Evolutionary conservation across 2,329 filamentous ascomycete genomes (phyloP).

Genomic region (Colletotrichum liriopes): DNA sequence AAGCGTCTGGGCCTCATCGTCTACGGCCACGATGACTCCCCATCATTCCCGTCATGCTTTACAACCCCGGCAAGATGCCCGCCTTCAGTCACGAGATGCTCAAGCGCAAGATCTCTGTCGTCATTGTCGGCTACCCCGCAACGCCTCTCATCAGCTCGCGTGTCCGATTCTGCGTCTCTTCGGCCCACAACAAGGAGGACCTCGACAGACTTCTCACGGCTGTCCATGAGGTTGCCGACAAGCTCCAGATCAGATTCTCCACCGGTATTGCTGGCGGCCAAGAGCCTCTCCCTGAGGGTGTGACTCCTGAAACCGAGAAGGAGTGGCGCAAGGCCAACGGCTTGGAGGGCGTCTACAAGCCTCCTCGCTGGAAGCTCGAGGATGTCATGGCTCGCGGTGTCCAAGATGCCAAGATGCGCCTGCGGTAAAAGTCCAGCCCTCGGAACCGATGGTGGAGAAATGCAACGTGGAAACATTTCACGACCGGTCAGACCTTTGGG

Average conservation of each 20-base stretch:
- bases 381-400: conserved; percentile 84
- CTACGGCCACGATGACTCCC: conserved; percentile 97
- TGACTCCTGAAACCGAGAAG: conserved; percentile 80
- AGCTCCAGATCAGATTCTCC: conserved; percentile 97
- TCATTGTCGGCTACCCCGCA: conserved; percentile 96
- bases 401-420: conserved; percentile 80
- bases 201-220: conserved; percentile 90
- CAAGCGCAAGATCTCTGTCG: conserved; percentile 95
- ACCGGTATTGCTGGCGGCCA: conserved; percentile 93
- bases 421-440: conserved; percentile 67
- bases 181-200: conserved; percentile 98
- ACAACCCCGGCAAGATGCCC: conserved; percentile 99
- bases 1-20: conserved; percentile 98
- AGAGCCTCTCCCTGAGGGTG: conserved; percentile 80
- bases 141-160: conserved; percentile 96
- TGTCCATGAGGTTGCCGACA: conserved; percentile 92
- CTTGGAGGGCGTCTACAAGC: conserved; percentile 80
- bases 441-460: background rate
- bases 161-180: conserved; percentile 94
- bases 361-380: conserved; percentile 88
- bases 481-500: conserved; percentile 11
- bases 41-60: conserved; percentile 94
- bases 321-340: conserved; percentile 75
- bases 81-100: conserved; percentile 99
- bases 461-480: conserved; percentile 10